Conservation (phyloP, 164 flowering plant genomes). For the Platanus orientalis region DNA sequence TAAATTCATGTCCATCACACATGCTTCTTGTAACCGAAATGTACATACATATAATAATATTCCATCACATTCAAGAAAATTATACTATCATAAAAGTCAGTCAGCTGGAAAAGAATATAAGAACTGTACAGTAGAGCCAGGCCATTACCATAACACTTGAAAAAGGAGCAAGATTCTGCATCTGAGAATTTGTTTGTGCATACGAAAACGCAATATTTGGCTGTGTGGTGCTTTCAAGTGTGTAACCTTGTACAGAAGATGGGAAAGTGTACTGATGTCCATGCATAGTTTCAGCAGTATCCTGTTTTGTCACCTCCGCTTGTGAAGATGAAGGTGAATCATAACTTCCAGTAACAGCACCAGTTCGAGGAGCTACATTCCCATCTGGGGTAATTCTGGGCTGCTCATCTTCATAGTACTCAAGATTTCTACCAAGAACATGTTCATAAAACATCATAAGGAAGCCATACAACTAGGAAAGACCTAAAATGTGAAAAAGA, state of each 20-base stretch:
- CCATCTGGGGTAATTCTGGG: conserved; percentile 46
- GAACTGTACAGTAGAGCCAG: neutral
- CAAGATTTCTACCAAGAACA: conserved; percentile 53
- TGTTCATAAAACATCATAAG: neutral
- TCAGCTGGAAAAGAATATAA: neutral
- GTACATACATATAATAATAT: no score
- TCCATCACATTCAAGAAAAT: neutral
- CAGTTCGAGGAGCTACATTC: conserved; percentile 40
- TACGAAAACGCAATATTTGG: conserved; percentile 45
- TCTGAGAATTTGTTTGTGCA: conserved; percentile 58
- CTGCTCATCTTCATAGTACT: conserved; percentile 74
- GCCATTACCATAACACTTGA: conserved; percentile 64
- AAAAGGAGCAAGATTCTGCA: conserved; percentile 63
- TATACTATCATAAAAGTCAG: neutral
- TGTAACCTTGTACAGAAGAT: conserved; percentile 56
- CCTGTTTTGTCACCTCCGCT: conserved; percentile 60
- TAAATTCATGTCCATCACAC: no score
- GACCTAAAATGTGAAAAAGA: neutral
- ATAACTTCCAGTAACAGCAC: conserved; percentile 37
- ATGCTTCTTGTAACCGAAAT: no score
- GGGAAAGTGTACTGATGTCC: conserved; percentile 61
- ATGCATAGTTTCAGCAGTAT: conserved; percentile 43
- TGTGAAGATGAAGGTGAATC: conserved; percentile 57
- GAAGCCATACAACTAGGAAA: neutral
- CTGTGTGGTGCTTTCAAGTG: conserved; percentile 56